These are phyloP conservation scores for Aspergillus egyptiacus DNA, from an alignment of 495 filamentous ascomycete species.

Conservation along the genomic window DNA sequence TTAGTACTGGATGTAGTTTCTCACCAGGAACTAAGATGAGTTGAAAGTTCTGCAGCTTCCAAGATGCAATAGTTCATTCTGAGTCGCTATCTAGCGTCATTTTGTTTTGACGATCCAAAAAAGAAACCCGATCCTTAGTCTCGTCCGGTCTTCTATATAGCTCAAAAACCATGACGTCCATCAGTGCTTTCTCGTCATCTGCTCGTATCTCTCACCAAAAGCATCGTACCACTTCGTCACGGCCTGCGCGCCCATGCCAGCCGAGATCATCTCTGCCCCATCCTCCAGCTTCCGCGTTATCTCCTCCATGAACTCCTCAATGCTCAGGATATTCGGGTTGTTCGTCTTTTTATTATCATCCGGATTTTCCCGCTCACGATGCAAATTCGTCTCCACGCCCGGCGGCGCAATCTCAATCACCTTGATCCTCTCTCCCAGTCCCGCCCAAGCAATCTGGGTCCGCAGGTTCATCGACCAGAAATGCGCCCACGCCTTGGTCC, in stretches of 20 bases:
- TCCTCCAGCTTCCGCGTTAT: conserved; percentile 29
- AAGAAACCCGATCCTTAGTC: neutral
- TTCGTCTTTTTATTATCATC: conserved; percentile 48
- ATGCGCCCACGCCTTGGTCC: conserved; percentile 45
- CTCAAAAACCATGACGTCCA: neutral
- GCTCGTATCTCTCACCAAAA: conserved; percentile 25
- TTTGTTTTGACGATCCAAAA: neutral
- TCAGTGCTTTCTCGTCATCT: neutral
- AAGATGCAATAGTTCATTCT: too few species aligned
- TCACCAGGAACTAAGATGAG: too few species aligned
- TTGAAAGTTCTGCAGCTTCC: too few species aligned
- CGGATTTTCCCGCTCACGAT: conserved; percentile 44
- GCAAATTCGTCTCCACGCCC: conserved; percentile 42
- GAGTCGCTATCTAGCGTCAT: too few species aligned
- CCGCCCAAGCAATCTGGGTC: conserved; percentile 29
- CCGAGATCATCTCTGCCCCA: conserved; percentile 34
- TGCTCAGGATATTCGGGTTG: conserved; percentile 31
- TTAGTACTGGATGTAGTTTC: too few species aligned
- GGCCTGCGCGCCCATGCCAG: conserved; percentile 22
- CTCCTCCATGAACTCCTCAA: conserved; percentile 44
- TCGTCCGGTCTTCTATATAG: too few species aligned
- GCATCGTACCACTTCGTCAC: conserved; percentile 35
- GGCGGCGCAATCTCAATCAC: conserved; percentile 46
- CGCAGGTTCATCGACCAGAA: conserved; percentile 44
- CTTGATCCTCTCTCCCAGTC: conserved; percentile 23